Evolutionary conservation across 345 rosid species (phyloP).

Genomic region (Gossypium turneri): DNA sequence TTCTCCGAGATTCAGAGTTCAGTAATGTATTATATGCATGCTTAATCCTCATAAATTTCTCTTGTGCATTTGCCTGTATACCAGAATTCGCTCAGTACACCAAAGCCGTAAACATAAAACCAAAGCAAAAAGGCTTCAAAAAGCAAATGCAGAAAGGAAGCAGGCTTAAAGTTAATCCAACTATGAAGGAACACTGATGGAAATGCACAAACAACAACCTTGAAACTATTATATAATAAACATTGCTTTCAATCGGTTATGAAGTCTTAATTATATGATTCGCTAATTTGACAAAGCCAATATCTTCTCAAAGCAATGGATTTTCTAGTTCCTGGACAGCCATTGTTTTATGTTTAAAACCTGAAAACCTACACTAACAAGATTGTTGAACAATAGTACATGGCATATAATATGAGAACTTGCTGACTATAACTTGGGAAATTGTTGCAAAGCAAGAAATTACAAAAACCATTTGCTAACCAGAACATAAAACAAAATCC

Average conservation of each 20-base stretch:
- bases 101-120: not conserved
- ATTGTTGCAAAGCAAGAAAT: too few species aligned
- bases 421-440: too few species aligned
- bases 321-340: not conserved
- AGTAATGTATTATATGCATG: constrained; percentile 56
- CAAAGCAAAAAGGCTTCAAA: not conserved
- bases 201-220: not conserved
- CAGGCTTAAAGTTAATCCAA: not conserved
- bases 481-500: too few species aligned
- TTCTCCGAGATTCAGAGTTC: constrained; percentile 62
- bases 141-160: too few species aligned
- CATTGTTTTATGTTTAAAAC: not conserved
- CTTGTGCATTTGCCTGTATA: constrained; percentile 72
- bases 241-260: constrained; percentile 2
- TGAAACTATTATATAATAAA: not conserved
- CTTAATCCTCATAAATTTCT: constrained; percentile 41
- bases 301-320: constrained; percentile 5
- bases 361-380: not conserved
- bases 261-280: not conserved
- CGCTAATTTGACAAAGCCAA: not conserved
- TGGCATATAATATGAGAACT: too few species aligned
- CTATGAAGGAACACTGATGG: not conserved
- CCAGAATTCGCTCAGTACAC: constrained; percentile 17
- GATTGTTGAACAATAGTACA: not conserved
- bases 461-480: too few species aligned